These are phyloP conservation scores for Fusarium goolgardi DNA, from an alignment of 2,329 filamentous ascomycete species.

Conservation along the genomic window DNA sequence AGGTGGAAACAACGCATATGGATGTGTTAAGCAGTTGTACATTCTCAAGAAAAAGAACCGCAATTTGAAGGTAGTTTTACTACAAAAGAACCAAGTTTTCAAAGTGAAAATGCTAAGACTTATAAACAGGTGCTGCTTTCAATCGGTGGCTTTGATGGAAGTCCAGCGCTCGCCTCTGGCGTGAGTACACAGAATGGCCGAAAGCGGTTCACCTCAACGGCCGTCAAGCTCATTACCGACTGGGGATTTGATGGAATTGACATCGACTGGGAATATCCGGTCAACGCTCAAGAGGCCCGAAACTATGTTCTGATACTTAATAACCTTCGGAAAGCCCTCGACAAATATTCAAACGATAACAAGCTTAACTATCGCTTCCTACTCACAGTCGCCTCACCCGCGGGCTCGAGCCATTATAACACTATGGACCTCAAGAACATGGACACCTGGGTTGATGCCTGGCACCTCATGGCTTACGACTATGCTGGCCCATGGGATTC, in stretches of 20 bases:
- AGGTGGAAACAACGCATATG: slow-evolving; percentile 77
- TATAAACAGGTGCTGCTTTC: slow-evolving; percentile 25
- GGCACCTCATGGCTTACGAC: slow-evolving; percentile 76
- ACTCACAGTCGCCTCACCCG: slow-evolving; percentile 63
- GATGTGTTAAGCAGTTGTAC: slow-evolving; percentile 81
- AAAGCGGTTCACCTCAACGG: slow-evolving; percentile 72
- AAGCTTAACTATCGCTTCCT: slow-evolving; percentile 60
- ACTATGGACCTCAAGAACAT: slow-evolving; percentile 64
- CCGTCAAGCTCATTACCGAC: slow-evolving; percentile 77
- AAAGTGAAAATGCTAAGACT: slow-evolving; percentile 19
- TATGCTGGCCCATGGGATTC: slow-evolving; percentile 76
- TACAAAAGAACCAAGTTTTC: not conserved
- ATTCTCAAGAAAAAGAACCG: slow-evolving; percentile 80
- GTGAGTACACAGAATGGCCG: slow-evolving; percentile 72
- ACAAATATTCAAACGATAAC: slow-evolving; percentile 55
- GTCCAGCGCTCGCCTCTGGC: slow-evolving; percentile 61
- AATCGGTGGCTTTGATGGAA: slow-evolving; percentile 83
- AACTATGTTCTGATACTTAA: slow-evolving; percentile 43
- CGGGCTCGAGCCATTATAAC: slow-evolving; percentile 61
- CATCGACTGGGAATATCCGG: slow-evolving; percentile 68
- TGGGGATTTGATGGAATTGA: slow-evolving; percentile 69
- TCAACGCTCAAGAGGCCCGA: slow-evolving; percentile 52
- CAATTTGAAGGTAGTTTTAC: slow-evolving; percentile 71
- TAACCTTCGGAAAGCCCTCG: slow-evolving; percentile 54
- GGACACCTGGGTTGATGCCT: slow-evolving; percentile 68